Evolutionary conservation across 441 rosid species (phyloP).

Genomic region (Syzygium syzygioides): DNA sequence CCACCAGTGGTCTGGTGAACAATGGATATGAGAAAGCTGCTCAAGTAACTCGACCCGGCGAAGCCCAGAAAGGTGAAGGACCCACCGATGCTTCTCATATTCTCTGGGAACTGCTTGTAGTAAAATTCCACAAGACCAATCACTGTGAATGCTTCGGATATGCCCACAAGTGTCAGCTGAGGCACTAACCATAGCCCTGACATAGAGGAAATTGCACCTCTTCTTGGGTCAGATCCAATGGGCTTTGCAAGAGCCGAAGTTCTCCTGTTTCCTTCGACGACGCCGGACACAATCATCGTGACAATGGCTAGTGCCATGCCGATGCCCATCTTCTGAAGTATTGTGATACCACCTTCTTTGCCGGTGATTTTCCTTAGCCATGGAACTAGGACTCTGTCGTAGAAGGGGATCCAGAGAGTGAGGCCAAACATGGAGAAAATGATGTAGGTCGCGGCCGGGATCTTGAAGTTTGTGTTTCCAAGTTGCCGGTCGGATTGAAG

Average conservation of each 20-base stretch:
- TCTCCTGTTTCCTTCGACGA: conserved; percentile 27
- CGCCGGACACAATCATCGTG: conserved; percentile 23
- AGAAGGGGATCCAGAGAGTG: background rate
- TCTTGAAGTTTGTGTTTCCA: conserved; percentile 2
- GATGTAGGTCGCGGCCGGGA: background rate
- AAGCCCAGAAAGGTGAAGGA: conserved; percentile 19
- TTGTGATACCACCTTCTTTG: conserved; percentile 17
- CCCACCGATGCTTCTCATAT: conserved; percentile 34
- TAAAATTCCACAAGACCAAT: conserved; percentile 31
- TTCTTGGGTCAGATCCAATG: conserved; percentile 21
- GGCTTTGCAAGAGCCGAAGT: conserved; percentile 20
- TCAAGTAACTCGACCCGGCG: conserved; percentile 24
- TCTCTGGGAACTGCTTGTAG: conserved; percentile 42
- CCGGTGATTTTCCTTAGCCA: background rate
- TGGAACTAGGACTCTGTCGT: background rate
- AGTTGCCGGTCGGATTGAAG: conserved; percentile 6
- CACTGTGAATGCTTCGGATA: conserved; percentile 24
- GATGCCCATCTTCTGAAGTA: conserved; percentile 31
- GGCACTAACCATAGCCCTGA: conserved; percentile 38
- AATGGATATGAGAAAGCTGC: conserved; percentile 22
- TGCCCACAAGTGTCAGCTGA: conserved; percentile 32
- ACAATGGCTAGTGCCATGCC: conserved; percentile 22
- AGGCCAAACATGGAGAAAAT: background rate
- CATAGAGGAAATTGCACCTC: conserved; percentile 36
- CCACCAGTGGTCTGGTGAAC: conserved; percentile 14